Evolutionary conservation across 345 rosid species (phyloP).

Genomic region (Streptanthus diversifolius): DNA sequence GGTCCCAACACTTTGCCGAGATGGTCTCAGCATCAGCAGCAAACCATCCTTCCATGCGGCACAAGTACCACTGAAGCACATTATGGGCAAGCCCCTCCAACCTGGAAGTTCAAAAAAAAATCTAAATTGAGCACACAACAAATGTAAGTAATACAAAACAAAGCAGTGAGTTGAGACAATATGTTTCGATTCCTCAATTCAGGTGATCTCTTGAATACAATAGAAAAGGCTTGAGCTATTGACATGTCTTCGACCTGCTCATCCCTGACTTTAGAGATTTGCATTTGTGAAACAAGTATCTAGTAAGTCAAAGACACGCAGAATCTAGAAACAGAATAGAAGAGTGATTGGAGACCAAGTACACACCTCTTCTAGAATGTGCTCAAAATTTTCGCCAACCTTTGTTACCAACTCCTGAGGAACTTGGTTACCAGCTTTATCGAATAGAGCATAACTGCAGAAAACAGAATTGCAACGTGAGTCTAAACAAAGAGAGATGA

Average conservation of each 20-base stretch:
- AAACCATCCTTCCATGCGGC: conserved; percentile 99
- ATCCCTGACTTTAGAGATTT: conserved; percentile 70
- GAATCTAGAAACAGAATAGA: not conserved
- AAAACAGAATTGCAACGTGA: conserved; percentile 37
- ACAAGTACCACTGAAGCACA: conserved; percentile 95
- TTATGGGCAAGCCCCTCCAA: conserved; percentile 70
- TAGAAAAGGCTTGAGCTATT: conserved; percentile 60
- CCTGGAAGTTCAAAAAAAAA: conserved; percentile 41
- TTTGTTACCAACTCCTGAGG: conserved; percentile 73
- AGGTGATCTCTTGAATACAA: conserved; percentile 73
- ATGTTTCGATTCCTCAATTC: conserved; percentile 55
- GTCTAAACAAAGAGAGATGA: not conserved
- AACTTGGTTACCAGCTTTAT: conserved; percentile 83
- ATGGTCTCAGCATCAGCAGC: conserved; percentile 98
- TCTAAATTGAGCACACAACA: conserved; percentile 1
- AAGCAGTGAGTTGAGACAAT: conserved; percentile 4
- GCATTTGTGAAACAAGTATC: conserved; percentile 37
- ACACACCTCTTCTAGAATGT: conserved; percentile 69
- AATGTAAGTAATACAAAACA: not conserved
- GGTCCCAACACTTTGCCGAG: conserved; percentile 85
- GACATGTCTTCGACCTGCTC: conserved; percentile 80
- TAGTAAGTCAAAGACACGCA: conserved; percentile 2
- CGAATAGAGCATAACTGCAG: conserved; percentile 64
- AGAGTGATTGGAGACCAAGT: not conserved
- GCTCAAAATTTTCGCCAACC: conserved; percentile 82